Base-by-base conservation (phyloP, 768 basidiomycete genomes). In the Termitomyces sp. region DNA sequence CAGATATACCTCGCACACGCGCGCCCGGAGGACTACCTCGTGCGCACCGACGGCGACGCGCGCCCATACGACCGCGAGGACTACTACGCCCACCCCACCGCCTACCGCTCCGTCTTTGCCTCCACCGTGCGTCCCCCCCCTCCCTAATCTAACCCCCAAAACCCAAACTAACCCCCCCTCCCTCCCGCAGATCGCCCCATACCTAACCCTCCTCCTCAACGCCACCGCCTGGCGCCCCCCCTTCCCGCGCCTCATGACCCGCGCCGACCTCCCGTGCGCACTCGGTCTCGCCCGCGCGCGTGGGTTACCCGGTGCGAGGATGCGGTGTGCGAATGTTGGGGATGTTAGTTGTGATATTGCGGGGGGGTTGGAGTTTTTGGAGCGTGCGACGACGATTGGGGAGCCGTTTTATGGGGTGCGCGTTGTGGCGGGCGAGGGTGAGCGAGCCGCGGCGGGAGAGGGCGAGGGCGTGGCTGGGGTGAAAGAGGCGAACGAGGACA, bases 321-420 rank as follows among this genome's bases (percentile, higher is more conserved):
- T 41, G 6, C 18, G 40, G 0, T 87, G 88, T 65, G 79, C 80
- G 9, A 88, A 84, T 56, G 81, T 97, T 26, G 92, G 91, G 2
- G 95, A 97, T 68, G 89, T 97, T 40, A 93, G 85, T 62, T 96
- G 94, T 67, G 95, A 97, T 68, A 77, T 93, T n/a, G 41, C 91
- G 85, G 95, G 95, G 40, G 92, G 91, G 16, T 80, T 97, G 28
- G 85, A 95, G 71, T 95, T 96, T 70, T 76, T 95, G 50, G 79
- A 84, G 8, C 78, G 76, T n/a, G 72, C 87, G 7, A 89, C 93
- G 0, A 95, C 94, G 0, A 82, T 95, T 55, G 86, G 85, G 10
- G 74, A 82, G 5, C 95, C 95, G 0, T 86, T 85, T 69, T 91
- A 85, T 72, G 81, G 77, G 46, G 68, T 76, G 2, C 40, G 40